Base-by-base conservation (phyloP, 2,329 filamentous ascomycete species). In the Cytospora piceicola region DNA sequence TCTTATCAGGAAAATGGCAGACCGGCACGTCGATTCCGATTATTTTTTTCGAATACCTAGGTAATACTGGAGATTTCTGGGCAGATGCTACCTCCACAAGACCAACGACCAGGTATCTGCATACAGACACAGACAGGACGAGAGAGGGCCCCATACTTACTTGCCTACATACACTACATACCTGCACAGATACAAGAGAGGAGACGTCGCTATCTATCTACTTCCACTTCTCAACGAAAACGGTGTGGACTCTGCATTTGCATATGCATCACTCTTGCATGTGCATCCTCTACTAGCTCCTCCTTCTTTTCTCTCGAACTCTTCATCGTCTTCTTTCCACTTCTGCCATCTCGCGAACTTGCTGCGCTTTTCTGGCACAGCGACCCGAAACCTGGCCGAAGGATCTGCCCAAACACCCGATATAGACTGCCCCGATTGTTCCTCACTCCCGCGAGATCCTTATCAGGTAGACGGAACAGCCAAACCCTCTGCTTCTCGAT, bases 401-500 rank as follows among this genome's bases (percentile, higher is more conserved):
- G 52, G 57, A 67, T 58, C 52, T 57, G 60, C 55, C 56, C 65
- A 57, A 39, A 42, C 39, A 56, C 57, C 55, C 29, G 65, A 60
- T 55, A 60, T 67, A 64, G 65, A 64, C 58, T 42, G 22, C 30
- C 55, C 51, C 65, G 30, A 57, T 56, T 64, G 51, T 52, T 66
- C 51, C 65, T 60, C 65, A 29, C 61, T 67, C 65, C 61, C 53
- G 36, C 61, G 56, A 64, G 49, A 66, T 60, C 61, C 51, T 49
- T 30, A 27, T 52, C 39, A 34, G 52, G 12, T 17, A n/a, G n/a
- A 49, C 42, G n/a, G 29, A 34, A 17, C 32, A 27, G 20, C 30
- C n/a, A 7, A 32, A 20, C 3, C n/a, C n/a, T 20, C 22, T 24
- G n/a, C 22, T 36, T 1, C n/a, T 20, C 46, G 46, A 14, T 49